Evolutionary conservation across 768 basidiomycete genomes (phyloP), one percentile per base, ranked within the genome.

Genomic region (Suillus placidus): DNA sequence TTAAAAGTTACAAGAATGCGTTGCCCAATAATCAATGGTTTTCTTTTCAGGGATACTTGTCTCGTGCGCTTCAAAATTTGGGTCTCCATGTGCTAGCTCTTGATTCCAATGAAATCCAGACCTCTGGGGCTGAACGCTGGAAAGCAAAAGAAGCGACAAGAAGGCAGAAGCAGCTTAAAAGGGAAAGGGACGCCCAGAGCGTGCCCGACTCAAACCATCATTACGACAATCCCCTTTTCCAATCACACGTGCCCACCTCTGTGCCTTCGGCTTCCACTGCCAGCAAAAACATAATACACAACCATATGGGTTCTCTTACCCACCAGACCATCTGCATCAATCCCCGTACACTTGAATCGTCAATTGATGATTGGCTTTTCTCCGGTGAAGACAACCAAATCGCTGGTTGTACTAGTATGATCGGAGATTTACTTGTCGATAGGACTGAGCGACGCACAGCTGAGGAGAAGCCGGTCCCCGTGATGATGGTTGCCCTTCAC

Each of bases 401-500:
- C 5, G n/a, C 32, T 32, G 61, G 63, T 20, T 37, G 40, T 35
- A 26, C 23, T 30, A 8, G 23, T 26, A 12, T 42, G 38, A 42
- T 42, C 37, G 58, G 58, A 40, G 58, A 42, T 30, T 20, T 30
- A 3, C 58, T 8, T 54, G 35, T 45, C 57, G 34, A 40, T 13
- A n/a, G 45, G 14, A 18, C 23, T 18, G 58, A 42, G 38, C 58
- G 3, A 20, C 16, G 40, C 26, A 30, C 26, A 30, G 8, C 18
- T 20, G 18, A 40, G 12, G 35, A 34, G 20, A 30, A 61, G 7
- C 67, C 74, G 5, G 60, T 73, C 30, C 87, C 87, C 1, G 82
- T 91, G 10, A 75, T 90, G 34, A 77, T 92, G 51, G 84, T 91
- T 37, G 91, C 87, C 20, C 80, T 93, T 42, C 91, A 93, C 68